Base-by-base conservation (phyloP, 495 filamentous ascomycete genomes). In the Extremus antarcticus region DNA sequence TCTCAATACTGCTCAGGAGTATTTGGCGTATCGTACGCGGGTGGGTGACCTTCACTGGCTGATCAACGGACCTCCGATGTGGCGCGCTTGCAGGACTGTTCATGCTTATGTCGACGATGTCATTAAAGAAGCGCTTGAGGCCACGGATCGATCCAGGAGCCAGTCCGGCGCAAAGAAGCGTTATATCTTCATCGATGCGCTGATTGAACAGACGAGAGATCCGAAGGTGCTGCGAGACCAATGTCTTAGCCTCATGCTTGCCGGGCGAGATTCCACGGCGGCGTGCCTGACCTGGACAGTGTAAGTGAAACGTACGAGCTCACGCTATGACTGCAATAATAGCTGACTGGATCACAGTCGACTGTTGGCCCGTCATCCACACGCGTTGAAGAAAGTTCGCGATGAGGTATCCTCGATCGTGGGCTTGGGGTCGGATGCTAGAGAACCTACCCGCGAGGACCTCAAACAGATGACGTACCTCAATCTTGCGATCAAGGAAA, bases 241-340 rank as follows among this genome's bases (percentile, higher is more conserved):
- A 43, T 41, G 19, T 16, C 38, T 64, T 9, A 50, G 39, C 17
- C 53, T 71, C 24, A 59, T 71, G 0, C 50, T 67, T 38, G 68
- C 68, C 1, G 67, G 66, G 21, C 50, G 67, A 32, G 68, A 70
- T 51, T 70, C 68, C 0, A 71, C 67, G 10, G 66, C 66, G 19
- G 46, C 41, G 8, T 58, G 68, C 8, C 61, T 71, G 1, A 48
- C 53, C 9, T 69, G 66, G 63, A 53, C 38, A 23, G 7, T 48
- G 46, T 25, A 48, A 24, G 46, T 48, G 8, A 46, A 16, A 10
- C 10, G n/a, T n/a, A n/a, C n/a, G n/a, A n/a, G n/a, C n/a, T n/a
- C n/a, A 8, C 19, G 20, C 20, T 22, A 21, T 21, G 10, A 22
- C 20, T 22, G 20, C 9, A 46, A 9, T 9, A 9, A 16, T 46